Conservation (phyloP, 768 basidiomycete species). For the Collybiopsis confluens region DNA sequence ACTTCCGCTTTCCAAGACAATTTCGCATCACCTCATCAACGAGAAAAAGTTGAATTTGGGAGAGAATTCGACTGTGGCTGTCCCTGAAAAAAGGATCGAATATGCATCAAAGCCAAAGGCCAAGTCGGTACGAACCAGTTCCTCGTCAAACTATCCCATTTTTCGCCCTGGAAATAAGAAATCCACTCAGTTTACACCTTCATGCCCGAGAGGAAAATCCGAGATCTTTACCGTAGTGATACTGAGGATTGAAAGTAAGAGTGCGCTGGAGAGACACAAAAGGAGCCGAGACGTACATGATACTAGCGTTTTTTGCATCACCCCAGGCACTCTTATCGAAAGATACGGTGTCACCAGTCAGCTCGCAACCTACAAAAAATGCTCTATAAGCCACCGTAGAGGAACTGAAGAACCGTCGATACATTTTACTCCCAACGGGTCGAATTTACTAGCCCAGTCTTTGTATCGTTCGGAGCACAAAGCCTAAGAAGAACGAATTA, state of each 20-base stretch:
- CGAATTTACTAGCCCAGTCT: conserved; percentile 86
- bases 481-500: conserved; percentile 44
- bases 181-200: too few relatives aligned
- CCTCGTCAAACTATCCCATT: conserved; percentile 93
- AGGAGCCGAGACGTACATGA: conserved; percentile 55
- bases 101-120: not conserved
- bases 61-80: conserved; percentile 61
- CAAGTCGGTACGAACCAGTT: conserved; percentile 51
- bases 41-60: conserved; percentile 74
- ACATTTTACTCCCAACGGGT: conserved; percentile 75
- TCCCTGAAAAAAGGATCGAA: conserved; percentile 32
- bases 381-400: not conserved
- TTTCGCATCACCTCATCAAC: conserved; percentile 72
- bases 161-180: conserved; percentile 96
- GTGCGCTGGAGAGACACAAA: too few relatives aligned
- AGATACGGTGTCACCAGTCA: conserved; percentile 86
- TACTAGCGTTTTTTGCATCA: conserved; percentile 67
- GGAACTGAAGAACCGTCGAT: conserved; percentile 13
- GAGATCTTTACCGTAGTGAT: conserved; percentile 65
- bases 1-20: not conserved
- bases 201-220: not conserved
- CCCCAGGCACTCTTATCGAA: conserved; percentile 66
- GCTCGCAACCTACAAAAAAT: conserved; percentile 63
- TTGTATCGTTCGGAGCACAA: conserved; percentile 78
- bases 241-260: too few relatives aligned